A percentile compares a stretch with the other conserved stretches of the same genome.
phyloP scores from a whole-genome alignment of 306 rosid genomes.

The Quercus rubra region DNA sequence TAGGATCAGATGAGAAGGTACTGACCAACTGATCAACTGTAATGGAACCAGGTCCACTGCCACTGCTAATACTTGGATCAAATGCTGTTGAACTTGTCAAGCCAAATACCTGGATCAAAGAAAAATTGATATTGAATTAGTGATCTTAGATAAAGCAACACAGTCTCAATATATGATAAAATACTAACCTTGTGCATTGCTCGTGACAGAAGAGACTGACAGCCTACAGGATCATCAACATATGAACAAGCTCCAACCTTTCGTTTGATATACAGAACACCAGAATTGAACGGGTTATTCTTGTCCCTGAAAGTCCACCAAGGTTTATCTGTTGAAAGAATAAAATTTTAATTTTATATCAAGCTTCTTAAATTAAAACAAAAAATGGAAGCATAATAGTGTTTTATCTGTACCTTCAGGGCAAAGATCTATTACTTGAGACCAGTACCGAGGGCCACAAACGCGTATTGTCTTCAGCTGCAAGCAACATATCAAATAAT shows the following conservation, averaged over 20 bases:
- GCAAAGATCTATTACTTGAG: slow-evolving; percentile 70
- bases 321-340: slow-evolving; percentile 64
- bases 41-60: slow-evolving; percentile 60
- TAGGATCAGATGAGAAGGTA: slow-evolving; percentile 96
- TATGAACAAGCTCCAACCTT: slow-evolving; percentile 98
- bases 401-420: slow-evolving; percentile 63
- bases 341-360: slow-evolving; percentile 8
- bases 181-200: slow-evolving; percentile 90
- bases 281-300: slow-evolving; percentile 77
- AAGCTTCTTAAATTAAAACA: slow-evolving; percentile 10
- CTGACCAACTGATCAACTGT: slow-evolving; percentile 89
- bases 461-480: slow-evolving; percentile 84
- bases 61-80: slow-evolving; percentile 27
- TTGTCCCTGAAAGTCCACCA: slow-evolving; percentile 94
- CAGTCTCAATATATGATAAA: background rate
- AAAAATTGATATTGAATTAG: slow-evolving; percentile 19
- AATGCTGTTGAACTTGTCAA: slow-evolving; percentile 57
- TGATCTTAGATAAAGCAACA: background rate
- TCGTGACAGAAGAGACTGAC: slow-evolving; percentile 88
- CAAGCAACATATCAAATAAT: slow-evolving; percentile 28
- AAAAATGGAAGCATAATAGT: slow-evolving; percentile 18
- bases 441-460: slow-evolving; percentile 97
- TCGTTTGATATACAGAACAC: slow-evolving; percentile 86
- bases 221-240: slow-evolving; percentile 95
- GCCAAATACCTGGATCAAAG: slow-evolving; percentile 75